Base-by-base conservation (phyloP, 2,329 filamentous ascomycete species). In the Sphaerulina populicola region DNA sequence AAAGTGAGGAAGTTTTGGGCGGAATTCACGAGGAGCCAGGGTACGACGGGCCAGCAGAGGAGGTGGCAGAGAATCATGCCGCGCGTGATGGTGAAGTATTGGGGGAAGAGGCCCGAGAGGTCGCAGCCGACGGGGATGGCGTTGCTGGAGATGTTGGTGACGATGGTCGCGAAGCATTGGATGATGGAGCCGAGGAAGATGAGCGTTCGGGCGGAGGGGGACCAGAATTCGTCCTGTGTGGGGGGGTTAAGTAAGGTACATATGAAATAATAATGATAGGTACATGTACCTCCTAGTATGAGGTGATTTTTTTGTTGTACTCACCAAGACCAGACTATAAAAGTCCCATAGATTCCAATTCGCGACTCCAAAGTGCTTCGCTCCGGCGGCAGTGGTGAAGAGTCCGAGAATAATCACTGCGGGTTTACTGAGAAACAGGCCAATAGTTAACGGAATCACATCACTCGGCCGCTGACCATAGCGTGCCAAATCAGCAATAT, bases 341-440 rank as follows among this genome's bases (percentile, higher is more conserved):
- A 74, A 64, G 55, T 73, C 71, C 71, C 71, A 73, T 1, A 70
- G 60, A 47, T 74, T 73, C 72, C 71, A 74, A 56, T 71, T 70
- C 3, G 66, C 65, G 5, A 66, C 64, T 3, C 71, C 70, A 33
- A 66, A 65, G 10, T 56, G 47, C 3, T 60, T 64, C 1, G 60
- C 55, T 2, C 66, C 62, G 14, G 70, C 69, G 1, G 68, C 67
- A 9, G 70, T 73, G 0, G 69, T 70, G 4, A 64, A 64, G 14
- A 69, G 63, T 11, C 71, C 70, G 6, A 74, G 59, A 38, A 72
- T 66, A 55, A 73, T 71, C 36, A 72, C 67, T 9, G 71, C 56
- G 6, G 69, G 57, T 33, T 70, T 68, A 49, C 65, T 66, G 38
- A 70, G 51, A 33, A 72, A 66, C 18, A 72, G 66, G 11, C 66